Evolutionary conservation across 441 rosid genomes (phyloP), one percentile per base, ranked within the genome.

Genomic region (Gossypium schwendimanii): DNA sequence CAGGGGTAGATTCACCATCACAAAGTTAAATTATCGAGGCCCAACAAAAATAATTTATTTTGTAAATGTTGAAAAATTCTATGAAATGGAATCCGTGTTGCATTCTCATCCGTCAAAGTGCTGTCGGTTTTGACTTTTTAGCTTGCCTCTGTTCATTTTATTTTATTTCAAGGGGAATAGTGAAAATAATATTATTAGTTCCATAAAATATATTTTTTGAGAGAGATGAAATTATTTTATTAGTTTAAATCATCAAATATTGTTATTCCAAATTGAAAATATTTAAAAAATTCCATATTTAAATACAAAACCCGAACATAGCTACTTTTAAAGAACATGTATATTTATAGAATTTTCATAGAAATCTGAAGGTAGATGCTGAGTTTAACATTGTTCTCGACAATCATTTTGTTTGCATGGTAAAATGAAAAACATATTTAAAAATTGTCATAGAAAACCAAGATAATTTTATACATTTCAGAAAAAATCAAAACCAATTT

Each of bases 91-190:
- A 21, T 57, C 61, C 31, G n/a, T 57, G 26, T 20, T 24, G 18
- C 21, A 4, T 36, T 3, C 14, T 39, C 12, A 20, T 8, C 9
- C 3, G 53, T 63, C 69, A 20, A 20, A 20, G 10, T 20, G 10
- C 31, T 63, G 53, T 41, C 54, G 36, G 69, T 44, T 64, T 14
- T 64, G 69, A 50, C 54, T 64, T 44, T 44, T 45, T 31, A 50
- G 54, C 36, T 64, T 44, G 18, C 20, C 17, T 59, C 9, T 12
- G 8, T 14, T 14, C 63, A 24, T 12, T 59, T 58, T 11, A 58
- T 58, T 14, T 11, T 24, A 24, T 24, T 58, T 26, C 33, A 12
- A 14, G 11, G 60, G 26, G 20, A 50, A 50, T n/a, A 50, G 2
- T 36, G 41, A 36, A 36, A 36, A 6, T 6, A 36, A 36, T 36